Evolutionary conservation across 306 rosid species (phyloP), one percentile per base, ranked within the genome.

Genomic region (Sicyos edulis): DNA sequence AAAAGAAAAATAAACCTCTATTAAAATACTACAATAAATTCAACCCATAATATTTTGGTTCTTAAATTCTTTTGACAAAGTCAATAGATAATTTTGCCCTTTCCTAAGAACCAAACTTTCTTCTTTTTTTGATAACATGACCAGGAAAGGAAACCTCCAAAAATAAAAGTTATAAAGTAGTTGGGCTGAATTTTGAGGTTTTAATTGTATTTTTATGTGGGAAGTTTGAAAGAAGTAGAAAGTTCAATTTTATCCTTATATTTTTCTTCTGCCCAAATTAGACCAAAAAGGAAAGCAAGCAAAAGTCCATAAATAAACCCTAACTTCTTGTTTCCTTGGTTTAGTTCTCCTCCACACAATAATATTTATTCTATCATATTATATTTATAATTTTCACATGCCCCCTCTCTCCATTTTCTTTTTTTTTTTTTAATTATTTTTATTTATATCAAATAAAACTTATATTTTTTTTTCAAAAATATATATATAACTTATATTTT

Each of bases 291-390:
- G 0, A 21, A 60, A 26, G 10, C 34, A 61, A 62, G 13, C n/a
- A 62, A 37, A 63, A 0, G 15, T 16, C n/a, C 4, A 34, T 14
- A 64, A 17, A 62, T 20, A 34, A 62, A 64, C 70, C 70, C 70
- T 7, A 64, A 29, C 70, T 52, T 64, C 70, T 37, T 64, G 51
- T 64, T 64, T 64, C 70, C 70, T 64, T 40, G 42, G 42, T 62
- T 37, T 3, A n/a, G 29, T 64, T 64, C 51, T 45, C 70, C 51
- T 34, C 70, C 70, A 40, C 70, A 64, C 70, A 64, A 9, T 64
- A 5, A n/a, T n/a, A n/a, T n/a, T 64, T 64, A 16, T 40, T 54
- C 59, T 54, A 54, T 19, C 1, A n/a, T 40, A 7, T 34, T 63
- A 16, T 63, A 63, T 37, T 63, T 7, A n/a, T n/a, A 29, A 29